These are phyloP conservation scores for Tephrocybe sp. DNA, from an alignment of 768 basidiomycete species.

Conservation along the genomic window DNA sequence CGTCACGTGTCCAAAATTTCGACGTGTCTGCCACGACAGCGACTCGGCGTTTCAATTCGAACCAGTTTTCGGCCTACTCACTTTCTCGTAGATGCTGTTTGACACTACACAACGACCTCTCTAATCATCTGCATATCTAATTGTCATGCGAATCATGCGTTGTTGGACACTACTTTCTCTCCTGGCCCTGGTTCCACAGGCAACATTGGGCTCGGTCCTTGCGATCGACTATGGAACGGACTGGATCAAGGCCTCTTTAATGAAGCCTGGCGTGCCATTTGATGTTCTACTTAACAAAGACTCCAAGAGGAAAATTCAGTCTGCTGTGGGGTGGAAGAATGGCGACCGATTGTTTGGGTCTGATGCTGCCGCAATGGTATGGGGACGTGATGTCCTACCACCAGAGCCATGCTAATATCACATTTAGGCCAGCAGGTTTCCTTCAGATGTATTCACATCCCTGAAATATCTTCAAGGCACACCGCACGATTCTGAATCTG, in stretches of 20 bases:
- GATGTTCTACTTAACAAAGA: constrained; percentile 97
- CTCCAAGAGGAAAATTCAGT: constrained; percentile 93
- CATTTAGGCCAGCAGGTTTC: constrained; percentile 86
- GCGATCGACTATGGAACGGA: constrained; percentile 99
- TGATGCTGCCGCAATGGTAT: constrained; percentile 86
- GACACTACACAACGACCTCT: constrained; percentile 19
- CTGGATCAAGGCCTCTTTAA: constrained; percentile 94
- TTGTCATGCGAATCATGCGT: constrained; percentile 38
- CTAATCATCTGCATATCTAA: constrained; percentile 21
- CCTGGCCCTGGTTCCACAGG: constrained; percentile 38
- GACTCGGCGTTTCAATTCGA: constrained; percentile 6
- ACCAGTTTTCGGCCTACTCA: neutral
- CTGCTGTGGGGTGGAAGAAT: constrained; percentile 89
- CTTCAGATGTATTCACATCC: constrained; percentile 81
- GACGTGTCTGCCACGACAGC: constrained; percentile 39
- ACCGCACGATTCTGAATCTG: constrained; percentile 57
- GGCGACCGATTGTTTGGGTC: constrained; percentile 86
- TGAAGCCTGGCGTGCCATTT: constrained; percentile 93
- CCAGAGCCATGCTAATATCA: neutral
- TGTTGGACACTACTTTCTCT: constrained; percentile 39
- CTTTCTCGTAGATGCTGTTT: constrained; percentile 28
- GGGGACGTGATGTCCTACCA: constrained; percentile 29
- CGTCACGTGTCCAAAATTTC: constrained; percentile 22
- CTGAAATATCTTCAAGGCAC: constrained; percentile 83
- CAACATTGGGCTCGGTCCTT: constrained; percentile 73